Percentiles rank a stretch among this genome's conserved stretches.
Evolutionary conservation across 208 protist genomes (phyloP).

Genomic region (Acanthamoeba royreba): DNA sequence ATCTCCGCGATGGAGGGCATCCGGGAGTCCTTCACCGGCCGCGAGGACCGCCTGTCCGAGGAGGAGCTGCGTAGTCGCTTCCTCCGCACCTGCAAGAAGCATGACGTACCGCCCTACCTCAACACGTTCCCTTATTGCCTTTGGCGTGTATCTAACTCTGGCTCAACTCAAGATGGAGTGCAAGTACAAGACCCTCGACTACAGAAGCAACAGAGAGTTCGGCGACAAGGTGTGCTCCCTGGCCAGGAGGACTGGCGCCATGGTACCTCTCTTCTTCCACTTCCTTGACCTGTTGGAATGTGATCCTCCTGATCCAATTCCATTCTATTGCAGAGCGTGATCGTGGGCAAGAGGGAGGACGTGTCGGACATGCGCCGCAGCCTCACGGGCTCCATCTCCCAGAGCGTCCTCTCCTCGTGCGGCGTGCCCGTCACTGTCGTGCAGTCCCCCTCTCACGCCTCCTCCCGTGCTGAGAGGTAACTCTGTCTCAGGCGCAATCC

Average conservation of each 20-base stretch:
- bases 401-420: constrained; percentile 11
- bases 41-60: background rate
- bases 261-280: background rate
- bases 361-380: background rate
- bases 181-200: background rate
- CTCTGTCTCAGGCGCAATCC: too few species aligned
- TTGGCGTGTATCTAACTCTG: background rate
- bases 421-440: background rate
- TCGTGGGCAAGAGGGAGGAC: background rate
- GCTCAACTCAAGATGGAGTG: background rate
- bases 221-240: background rate
- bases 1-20: too few species aligned
- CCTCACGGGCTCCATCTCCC: background rate
- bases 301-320: background rate
- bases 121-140: background rate
- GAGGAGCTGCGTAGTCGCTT: background rate
- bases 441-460: background rate
- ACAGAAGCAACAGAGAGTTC: background rate
- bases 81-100: background rate
- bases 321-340: background rate
- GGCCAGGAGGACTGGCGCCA: background rate
- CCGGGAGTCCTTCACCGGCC: too few species aligned
- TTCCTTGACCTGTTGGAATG: background rate
- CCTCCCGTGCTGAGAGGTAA: too few species aligned
- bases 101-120: background rate